phyloP scores from a whole-genome alignment of 176 grass and related monocot genomes.

The Cymbopogon citratus region DNA sequence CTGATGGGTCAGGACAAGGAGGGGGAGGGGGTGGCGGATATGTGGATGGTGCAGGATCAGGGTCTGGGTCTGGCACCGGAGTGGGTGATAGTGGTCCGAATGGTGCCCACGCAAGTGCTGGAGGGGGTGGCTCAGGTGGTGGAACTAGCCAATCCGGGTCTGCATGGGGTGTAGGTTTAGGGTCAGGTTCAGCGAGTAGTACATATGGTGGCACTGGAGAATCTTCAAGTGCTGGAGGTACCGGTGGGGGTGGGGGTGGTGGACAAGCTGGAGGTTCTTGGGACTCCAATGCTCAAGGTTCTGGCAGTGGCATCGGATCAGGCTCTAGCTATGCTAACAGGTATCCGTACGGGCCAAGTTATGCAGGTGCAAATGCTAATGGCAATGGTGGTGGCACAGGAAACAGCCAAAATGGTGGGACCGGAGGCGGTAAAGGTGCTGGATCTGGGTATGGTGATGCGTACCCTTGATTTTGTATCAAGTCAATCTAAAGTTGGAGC shows the following conservation, averaged over 20 bases:
- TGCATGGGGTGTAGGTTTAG: neutral
- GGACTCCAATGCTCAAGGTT: neutral
- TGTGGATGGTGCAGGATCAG: conserved; percentile 12
- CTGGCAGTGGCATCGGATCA: neutral
- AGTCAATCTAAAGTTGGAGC: neutral
- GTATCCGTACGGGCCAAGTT: neutral
- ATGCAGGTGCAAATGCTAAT: neutral
- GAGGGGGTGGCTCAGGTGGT: neutral
- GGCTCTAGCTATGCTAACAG: neutral
- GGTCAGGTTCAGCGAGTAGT: neutral
- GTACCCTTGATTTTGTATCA: neutral
- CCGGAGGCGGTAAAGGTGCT: neutral
- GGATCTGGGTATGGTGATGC: neutral
- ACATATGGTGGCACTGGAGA: neutral
- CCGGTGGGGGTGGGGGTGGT: neutral
- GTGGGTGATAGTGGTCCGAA: neutral
- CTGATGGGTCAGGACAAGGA: conserved; percentile 12
- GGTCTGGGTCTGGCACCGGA: neutral
- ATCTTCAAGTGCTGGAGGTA: neutral
- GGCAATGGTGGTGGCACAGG: neutral
- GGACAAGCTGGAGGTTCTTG: neutral
- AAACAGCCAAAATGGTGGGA: neutral
- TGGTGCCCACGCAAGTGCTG: neutral
- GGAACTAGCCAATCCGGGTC: neutral
- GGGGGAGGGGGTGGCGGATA: conserved; percentile 5